These are phyloP conservation scores for Biscogniauxia mediterranea DNA, from an alignment of 2,329 filamentous ascomycete species.

Conservation along the genomic window DNA sequence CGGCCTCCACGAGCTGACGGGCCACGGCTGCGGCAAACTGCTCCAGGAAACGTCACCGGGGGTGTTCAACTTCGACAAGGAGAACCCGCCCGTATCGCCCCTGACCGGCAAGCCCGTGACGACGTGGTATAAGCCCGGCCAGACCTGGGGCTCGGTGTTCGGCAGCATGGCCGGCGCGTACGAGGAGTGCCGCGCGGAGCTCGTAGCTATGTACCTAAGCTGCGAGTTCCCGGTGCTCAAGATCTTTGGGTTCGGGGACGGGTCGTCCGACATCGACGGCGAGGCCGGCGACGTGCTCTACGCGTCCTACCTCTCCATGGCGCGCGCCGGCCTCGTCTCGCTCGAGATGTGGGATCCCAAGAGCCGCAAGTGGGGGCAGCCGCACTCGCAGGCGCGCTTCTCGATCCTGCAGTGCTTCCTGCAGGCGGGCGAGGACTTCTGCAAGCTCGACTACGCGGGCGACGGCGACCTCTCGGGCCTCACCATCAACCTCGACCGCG, in stretches of 20 bases:
- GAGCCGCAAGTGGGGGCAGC: constrained; percentile 86
- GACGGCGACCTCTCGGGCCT: constrained; percentile 79
- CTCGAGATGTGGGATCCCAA: constrained; percentile 96
- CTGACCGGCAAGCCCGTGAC: constrained; percentile 73
- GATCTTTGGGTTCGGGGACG: constrained; percentile 89
- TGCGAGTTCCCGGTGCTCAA: constrained; percentile 87
- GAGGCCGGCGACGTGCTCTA: constrained; percentile 87
- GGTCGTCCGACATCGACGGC: constrained; percentile 66
- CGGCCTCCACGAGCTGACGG: constrained; percentile 82
- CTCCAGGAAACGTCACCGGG: constrained; percentile 84
- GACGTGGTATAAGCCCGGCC: constrained; percentile 90
- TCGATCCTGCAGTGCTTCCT: constrained; percentile 83
- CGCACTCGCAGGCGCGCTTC: constrained; percentile 88
- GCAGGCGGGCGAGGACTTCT: constrained; percentile 82
- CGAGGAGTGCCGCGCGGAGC: constrained; percentile 92
- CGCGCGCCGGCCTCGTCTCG: constrained; percentile 81
- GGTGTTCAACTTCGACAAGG: constrained; percentile 82
- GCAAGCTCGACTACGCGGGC: constrained; percentile 70
- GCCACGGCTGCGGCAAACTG: constrained; percentile 91
- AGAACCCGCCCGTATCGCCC: constrained; percentile 79
- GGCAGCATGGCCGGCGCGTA: constrained; percentile 84
- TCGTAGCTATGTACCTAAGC: constrained; percentile 84
- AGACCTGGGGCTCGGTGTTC: constrained; percentile 94
- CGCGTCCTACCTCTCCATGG: constrained; percentile 88
- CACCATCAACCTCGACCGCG: constrained; percentile 78